A percentile compares a stretch with the other conserved stretches of the same genome.
Evolutionary conservation across 2,329 filamentous ascomycete genomes (phyloP).

Genomic region (Cladosporium sphaerospermum): DNA sequence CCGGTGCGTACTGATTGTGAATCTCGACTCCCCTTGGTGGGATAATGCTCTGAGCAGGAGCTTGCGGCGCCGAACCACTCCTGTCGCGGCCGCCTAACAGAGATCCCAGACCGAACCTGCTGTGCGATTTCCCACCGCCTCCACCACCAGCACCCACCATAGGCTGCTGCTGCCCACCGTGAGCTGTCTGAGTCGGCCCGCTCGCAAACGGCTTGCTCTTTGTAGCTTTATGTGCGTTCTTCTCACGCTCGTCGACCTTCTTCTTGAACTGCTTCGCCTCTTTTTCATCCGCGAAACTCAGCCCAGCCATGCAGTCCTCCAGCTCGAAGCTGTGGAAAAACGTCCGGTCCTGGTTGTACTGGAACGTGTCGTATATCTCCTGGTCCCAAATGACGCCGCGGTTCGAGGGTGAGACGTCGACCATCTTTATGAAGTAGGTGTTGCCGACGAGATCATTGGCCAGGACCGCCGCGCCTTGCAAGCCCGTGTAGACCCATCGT

Average conservation of each 20-base stretch:
- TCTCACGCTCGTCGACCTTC: constrained; percentile 94
- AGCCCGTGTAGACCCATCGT: constrained; percentile 88
- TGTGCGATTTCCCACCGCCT: constrained; percentile 32
- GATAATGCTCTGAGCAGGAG: constrained; percentile 44
- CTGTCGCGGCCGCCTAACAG: constrained; percentile 45
- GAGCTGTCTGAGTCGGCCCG: constrained; percentile 29
- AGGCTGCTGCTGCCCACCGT: constrained; percentile 21
- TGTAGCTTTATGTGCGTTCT: constrained; percentile 87
- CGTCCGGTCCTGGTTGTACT: constrained; percentile 92
- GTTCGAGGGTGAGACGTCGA: constrained; percentile 81
- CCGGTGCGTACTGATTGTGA: constrained; percentile 32
- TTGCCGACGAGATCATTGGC: constrained; percentile 91
- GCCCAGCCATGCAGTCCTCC: constrained; percentile 79
- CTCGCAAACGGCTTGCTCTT: constrained; percentile 66
- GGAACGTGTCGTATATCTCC: constrained; percentile 92
- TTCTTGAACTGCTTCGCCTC: constrained; percentile 95
- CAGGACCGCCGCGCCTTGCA: constrained; percentile 86
- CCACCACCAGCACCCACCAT: constrained; percentile 26
- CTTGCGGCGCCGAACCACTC: constrained; percentile 37
- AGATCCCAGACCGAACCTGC: constrained; percentile 48
- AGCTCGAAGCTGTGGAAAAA: constrained; percentile 98
- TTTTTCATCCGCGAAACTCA: constrained; percentile 95
- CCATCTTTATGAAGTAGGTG: constrained; percentile 95
- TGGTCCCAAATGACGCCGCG: constrained; percentile 94
- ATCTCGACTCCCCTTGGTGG: constrained; percentile 39